Evolutionary conservation across 2,329 filamentous ascomycete species (phyloP).

Genomic region (Exophiala dermatitidis): DNA sequence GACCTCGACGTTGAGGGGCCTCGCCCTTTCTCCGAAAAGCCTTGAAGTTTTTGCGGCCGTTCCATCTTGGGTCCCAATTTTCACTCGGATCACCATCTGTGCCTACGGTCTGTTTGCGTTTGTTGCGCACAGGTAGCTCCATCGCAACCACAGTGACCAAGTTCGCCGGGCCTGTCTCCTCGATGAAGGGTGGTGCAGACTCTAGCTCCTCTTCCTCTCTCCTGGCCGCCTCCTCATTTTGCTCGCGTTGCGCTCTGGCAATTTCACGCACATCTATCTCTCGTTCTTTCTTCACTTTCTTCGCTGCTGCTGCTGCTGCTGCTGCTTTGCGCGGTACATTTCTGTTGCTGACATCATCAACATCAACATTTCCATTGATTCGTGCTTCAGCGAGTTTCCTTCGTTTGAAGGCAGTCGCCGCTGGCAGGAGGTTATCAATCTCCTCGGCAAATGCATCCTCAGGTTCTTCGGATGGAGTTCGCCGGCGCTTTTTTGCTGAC

Average conservation of each 20-base stretch:
- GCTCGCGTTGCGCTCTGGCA: conserved; percentile 48
- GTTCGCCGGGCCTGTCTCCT: conserved; percentile 53
- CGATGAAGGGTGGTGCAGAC: conserved; percentile 57
- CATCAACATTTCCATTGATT: conserved; percentile 32
- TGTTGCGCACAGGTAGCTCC: conserved; percentile 45
- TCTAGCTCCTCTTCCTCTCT: conserved; percentile 45
- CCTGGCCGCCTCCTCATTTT: conserved; percentile 57
- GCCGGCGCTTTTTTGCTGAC: conserved; percentile 28
- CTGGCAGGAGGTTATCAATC: conserved; percentile 68
- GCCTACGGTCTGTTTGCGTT: conserved; percentile 27
- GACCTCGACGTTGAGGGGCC: conserved; percentile 25
- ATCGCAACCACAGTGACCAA: conserved; percentile 73
- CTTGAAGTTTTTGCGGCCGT: conserved; percentile 94
- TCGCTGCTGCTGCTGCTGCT: conserved; percentile 32
- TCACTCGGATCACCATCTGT: conserved; percentile 40
- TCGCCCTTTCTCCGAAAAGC: conserved; percentile 63
- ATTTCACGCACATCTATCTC: conserved; percentile 63
- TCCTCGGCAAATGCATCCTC: conserved; percentile 42
- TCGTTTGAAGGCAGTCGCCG: conserved; percentile 70
- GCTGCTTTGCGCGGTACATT: conserved; percentile 17
- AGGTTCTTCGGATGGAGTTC: conserved; percentile 28
- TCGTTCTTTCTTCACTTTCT: conserved; percentile 40
- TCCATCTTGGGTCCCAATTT: conserved; percentile 84
- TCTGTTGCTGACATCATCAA: conserved; percentile 8
- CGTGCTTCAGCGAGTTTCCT: conserved; percentile 55